Base-by-base conservation (phyloP, 768 basidiomycete genomes). In the Sarcomyxa edulis region DNA sequence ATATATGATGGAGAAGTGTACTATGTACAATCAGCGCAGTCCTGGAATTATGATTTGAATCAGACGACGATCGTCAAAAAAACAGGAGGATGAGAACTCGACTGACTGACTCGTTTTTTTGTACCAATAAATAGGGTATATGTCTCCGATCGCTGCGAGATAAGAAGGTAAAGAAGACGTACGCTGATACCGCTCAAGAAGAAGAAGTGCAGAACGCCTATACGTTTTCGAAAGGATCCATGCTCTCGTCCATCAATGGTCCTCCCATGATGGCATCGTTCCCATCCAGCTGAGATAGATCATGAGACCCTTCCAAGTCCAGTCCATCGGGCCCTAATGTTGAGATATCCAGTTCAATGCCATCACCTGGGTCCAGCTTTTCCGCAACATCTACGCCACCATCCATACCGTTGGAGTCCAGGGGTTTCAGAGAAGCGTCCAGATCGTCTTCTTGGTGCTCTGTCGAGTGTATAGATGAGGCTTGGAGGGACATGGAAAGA, bases 291-390 rank as follows among this genome's bases (percentile, higher is more conserved):
- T 84, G 79, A 10, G 71, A 67, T 28, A 86, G 57, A 46, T 76
- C 73, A 42, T 71, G 71, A 6, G 66, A 48, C 23, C 52, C 57
- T 45, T 81, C 81, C 31, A 78, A 70, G 7, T 67, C 62, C 37
- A 81, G 59, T 4, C 76, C 81, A 53, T 84, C 84, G 3, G 84
- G 76, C 10, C 73, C 84, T 24, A 88, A 68, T 16, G 60, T 64
- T 12, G 76, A 66, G 52, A 88, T 77, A 44, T 84, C 80, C 56
- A 89, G 56, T 36, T 66, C 71, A 35, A 74, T 71, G 11, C 63
- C 68, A 15, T 53, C 55, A 14, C 60, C 61, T 35, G 49, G 43
- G 28, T 57, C 52, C 30, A 58, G 59, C 35, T 67, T 66, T 22
- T 61, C 58, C 31, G 46, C 66, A 4, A 65, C 62, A 26, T 63